phyloP scores from a whole-genome alignment of 371 early-diverging fungal species.

The Saksenaea oblongispora region DNA sequence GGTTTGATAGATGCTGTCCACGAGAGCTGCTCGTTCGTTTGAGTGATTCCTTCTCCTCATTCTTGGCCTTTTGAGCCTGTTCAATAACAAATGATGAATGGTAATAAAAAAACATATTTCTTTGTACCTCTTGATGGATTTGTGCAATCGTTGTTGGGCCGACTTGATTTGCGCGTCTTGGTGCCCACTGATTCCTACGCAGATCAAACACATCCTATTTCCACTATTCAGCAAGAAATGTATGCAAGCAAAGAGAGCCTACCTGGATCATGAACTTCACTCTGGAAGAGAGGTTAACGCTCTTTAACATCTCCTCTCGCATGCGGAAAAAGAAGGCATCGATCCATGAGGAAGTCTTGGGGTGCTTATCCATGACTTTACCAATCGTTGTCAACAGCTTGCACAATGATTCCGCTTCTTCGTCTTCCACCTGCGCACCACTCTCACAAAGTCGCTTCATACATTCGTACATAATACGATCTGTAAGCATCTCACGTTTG shows the following conservation, averaged over 20 bases:
- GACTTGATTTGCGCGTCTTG: slow-evolving; percentile 54
- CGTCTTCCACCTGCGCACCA: slow-evolving; percentile 83
- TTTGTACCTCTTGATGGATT: slow-evolving; percentile 72
- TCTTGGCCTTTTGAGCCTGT: slow-evolving; percentile 58
- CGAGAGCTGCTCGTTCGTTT: slow-evolving; percentile 68
- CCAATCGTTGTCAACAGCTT: slow-evolving; percentile 93
- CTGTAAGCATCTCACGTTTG: slow-evolving; percentile 84
- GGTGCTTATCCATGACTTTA: slow-evolving; percentile 53
- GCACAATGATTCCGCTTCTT: slow-evolving; percentile 91
- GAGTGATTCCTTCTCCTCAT: slow-evolving; percentile 67
- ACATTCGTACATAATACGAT: slow-evolving; percentile 91
- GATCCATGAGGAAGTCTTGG: slow-evolving; percentile 55
- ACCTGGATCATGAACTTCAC: slow-evolving; percentile 89
- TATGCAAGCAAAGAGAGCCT: slow-evolving; percentile 5
- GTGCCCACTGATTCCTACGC: slow-evolving; percentile 80
- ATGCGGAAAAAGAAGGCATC: slow-evolving; percentile 83
- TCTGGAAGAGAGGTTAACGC: slow-evolving; percentile 74
- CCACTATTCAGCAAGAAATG: neutral
- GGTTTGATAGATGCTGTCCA: slow-evolving; percentile 53
- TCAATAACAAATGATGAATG: too few relatives aligned
- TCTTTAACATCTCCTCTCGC: slow-evolving; percentile 55
- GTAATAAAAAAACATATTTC: too few relatives aligned
- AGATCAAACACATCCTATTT: slow-evolving; percentile 84
- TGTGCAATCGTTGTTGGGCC: slow-evolving; percentile 90
- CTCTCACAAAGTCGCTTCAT: slow-evolving; percentile 74